Evolutionary conservation across 768 basidiomycete genomes (phyloP), one percentile per base, ranked within the genome.

Genomic region (Suillus brevipes): DNA sequence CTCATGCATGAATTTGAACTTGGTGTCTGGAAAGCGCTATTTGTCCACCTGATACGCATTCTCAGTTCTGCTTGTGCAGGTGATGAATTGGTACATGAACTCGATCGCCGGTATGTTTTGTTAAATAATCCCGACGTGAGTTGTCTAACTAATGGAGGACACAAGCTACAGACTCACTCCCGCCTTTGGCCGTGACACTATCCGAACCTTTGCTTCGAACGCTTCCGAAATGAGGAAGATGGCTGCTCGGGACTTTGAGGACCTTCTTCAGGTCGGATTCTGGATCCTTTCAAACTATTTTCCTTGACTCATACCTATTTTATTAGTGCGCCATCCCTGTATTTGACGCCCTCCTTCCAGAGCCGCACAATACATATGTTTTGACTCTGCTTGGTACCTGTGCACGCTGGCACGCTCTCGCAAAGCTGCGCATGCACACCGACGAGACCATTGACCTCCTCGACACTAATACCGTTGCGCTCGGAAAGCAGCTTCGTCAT

Each of bases 1-100:
- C 58, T 74, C n/a, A 37, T 78, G 57, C 78, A 78, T 40, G 74
- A 77, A 42, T 66, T 71, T 23, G 75, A 78, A 43, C 66, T 77
- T 2, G 78, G 77, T 0, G 70, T 71, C 7, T 76, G 74, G 73
- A 78, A 77, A 63, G 63, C 55, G 2, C 12, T 72, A 1, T 71
- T 77, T 42, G 65, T 62, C 4, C 77, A 78, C 45, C 63, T 77
- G 0, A 61, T 78, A 7, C 68, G 71, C 0, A 68, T 78, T 14
- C 65, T 77, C 0, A 47, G 68, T 12, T 53, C 69, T 1, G 37
- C 53, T 9, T 67, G 55, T 7, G 40, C 28, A 10, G 37, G 53
- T 7, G 10, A 37, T 56, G 18, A 1, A 28, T 42, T 64, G 1
- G 47, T 78, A 9, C 42, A 68, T n/a, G 55, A 70, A n/a, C 61